Base-by-base conservation (phyloP, 2,329 filamentous ascomycete genomes). In the Chrysosporium queenslandicum region DNA sequence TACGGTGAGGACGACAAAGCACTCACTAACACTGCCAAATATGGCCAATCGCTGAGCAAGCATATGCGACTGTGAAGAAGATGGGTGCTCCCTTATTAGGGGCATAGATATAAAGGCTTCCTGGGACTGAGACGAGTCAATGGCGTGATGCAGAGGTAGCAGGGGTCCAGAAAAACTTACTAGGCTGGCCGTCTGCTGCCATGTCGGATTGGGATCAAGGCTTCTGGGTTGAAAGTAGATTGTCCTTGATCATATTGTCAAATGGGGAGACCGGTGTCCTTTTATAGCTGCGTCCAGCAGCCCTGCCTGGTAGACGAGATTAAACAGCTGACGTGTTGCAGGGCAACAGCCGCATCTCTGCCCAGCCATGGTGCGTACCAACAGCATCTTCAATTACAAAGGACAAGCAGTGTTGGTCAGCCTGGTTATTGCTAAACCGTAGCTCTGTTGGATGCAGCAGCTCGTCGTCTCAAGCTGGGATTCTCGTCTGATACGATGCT, bases 21-120 rank as follows among this genome's bases (percentile, higher is more conserved):
- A 69, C 75, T 66, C 63, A 82, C 79, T 70, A 66, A 59, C 74
- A 78, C 60, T 81, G 78, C 64, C 73, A 81, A n/a, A 71, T 61
- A 58, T 81, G 78, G 2, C 68, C 57, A n/a, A 63, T 39, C 4
- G 70, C 73, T 0, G 77, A 77, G 30, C 72, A 57, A 4, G 66
- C 63, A 53, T 77, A 78, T 0, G 75, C 58, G 14, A 75, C 57
- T 2, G 74, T 68, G 60, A 80, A 81, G 42, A 78, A 58, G 18
- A 80, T 70, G 0, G 79, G 77, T 0, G 77, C 77, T 3, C 57
- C 68, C 60, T 78, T 77, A 61, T 76, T 78, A 0, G 79, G 79
- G 11, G 71, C 72, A 55, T 80, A 81, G 58, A 74, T 62, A 52
- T 65, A 74, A 20, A 72, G 59, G 53, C 70, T 73, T 5, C 63